Base-by-base conservation (phyloP, 441 rosid genomes). In the Gossypium schwendimanii region DNA sequence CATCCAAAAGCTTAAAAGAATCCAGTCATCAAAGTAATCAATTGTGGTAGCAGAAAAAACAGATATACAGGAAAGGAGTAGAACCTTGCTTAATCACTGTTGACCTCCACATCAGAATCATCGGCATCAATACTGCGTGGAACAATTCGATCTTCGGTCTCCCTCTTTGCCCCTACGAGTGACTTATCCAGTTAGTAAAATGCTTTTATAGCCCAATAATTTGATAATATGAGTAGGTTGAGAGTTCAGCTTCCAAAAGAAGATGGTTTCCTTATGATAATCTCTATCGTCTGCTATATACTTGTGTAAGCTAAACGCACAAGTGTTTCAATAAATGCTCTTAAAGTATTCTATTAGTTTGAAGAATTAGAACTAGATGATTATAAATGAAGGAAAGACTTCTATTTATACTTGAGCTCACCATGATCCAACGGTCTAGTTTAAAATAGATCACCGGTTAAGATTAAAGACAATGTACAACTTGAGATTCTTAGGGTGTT, bases 81-180 rank as follows among this genome's bases (percentile, higher is more conserved):
- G n/a, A 58, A 92, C 97, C 97, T 92, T 9, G 86, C 98, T 82
- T 85, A 85, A 6, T 85, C 92, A 61, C 87, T 88, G 78, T 87
- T 85, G 73, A 82, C 83, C 63, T 94, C 98, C 73, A 86, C 87
- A 84, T 92, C 98, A 76, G 98, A 94, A 81, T 94, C 98, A 89
- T 94, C 97, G 75, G 99, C 99, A 87, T 92, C 97, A 50, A 87
- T 82, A 76, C 81, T 87, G 54, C 92, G 93, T 28, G 95, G 97
- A 60, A 86, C 58, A 36, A 86, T 84, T 39, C 97, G 91, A 53
- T 89, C 98, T 79, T 92, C 98, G 73, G 77, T 61, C 45, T 88
- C 98, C 83, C 94, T 85, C 83, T 78, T 94, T 12, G 82, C 57
- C 62, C 97, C 98, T 92, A 50, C 2, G 77, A 45, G 26, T 20